Percentiles rank a stretch among this genome's conserved stretches.
phyloP scores from a whole-genome alignment of 192 early-diverging fungal genomes.

The Coemansia nantahalensis region DNA sequence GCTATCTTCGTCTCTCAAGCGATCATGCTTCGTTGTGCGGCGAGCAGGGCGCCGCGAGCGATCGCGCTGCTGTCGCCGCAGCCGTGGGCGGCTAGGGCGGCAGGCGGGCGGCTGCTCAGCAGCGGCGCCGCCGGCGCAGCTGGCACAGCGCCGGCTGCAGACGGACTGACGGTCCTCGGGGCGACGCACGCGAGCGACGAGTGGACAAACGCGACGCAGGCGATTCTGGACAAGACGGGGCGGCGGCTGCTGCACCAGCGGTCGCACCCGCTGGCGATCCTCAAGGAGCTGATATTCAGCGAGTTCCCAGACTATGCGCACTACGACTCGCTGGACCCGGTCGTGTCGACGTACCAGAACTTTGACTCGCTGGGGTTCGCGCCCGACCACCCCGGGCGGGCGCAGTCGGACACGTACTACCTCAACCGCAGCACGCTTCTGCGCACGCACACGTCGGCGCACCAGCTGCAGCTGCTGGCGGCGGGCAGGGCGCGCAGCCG shows the following conservation, averaged over 20 bases:
- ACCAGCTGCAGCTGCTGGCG: conserved; percentile 77
- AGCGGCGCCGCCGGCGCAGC: not conserved
- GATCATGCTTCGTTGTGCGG: too few relatives aligned
- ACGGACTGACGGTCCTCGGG: conserved; percentile 18
- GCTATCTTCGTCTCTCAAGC: too few relatives aligned
- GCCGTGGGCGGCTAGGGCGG: too few relatives aligned
- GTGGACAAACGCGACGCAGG: conserved; percentile 75
- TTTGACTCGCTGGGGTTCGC: conserved; percentile 91
- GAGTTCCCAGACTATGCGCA: conserved; percentile 68
- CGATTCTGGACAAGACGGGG: conserved; percentile 72
- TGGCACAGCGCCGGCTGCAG: not conserved
- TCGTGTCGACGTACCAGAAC: conserved; percentile 80
- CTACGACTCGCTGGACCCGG: conserved; percentile 69
- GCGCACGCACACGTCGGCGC: conserved; percentile 93
- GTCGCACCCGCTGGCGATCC: conserved; percentile 84
- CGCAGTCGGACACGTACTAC: conserved; percentile 90
- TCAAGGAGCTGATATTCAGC: conserved; percentile 74
- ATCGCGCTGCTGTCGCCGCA: too few relatives aligned
- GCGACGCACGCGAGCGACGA: conserved; percentile 53
- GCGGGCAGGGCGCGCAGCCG: conserved; percentile 31
- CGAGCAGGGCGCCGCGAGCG: too few relatives aligned
- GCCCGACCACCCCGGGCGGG: conserved; percentile 77
- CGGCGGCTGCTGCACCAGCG: conserved; percentile 73
- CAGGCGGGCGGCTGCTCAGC: too few relatives aligned
- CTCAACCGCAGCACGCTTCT: conserved; percentile 75